phyloP scores from a whole-genome alignment of 2,329 filamentous ascomycete genomes.

The Chaetothyriales sp. region DNA sequence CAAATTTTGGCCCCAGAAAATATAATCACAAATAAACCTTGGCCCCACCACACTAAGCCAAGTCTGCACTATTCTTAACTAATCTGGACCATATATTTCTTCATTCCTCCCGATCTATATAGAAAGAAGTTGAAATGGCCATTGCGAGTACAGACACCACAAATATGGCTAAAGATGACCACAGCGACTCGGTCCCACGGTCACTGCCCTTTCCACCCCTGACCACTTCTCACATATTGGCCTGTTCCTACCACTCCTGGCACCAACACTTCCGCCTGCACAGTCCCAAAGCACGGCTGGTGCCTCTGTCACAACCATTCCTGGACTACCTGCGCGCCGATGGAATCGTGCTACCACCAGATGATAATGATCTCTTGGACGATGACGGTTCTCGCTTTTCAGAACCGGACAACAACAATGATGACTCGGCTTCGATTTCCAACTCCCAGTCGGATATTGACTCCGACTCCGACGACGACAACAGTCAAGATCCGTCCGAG shows the following conservation, averaged over 20 bases:
- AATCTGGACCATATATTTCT: background rate
- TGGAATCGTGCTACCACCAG: slow-evolving; percentile 62
- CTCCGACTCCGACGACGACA: slow-evolving; percentile 34
- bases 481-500: slow-evolving; percentile 40
- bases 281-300: slow-evolving; percentile 72
- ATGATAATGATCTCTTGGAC: slow-evolving; percentile 16
- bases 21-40: background rate
- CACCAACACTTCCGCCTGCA: slow-evolving; percentile 65
- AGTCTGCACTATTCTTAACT: background rate
- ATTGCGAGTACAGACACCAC: background rate
- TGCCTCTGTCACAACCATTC: slow-evolving; percentile 61
- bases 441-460: slow-evolving; percentile 34
- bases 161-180: background rate
- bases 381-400: slow-evolving; percentile 36
- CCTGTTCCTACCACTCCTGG: slow-evolving; percentile 92
- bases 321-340: slow-evolving; percentile 79
- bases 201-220: slow-evolving; percentile 63
- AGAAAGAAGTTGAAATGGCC: too few species aligned
- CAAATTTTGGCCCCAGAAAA: background rate
- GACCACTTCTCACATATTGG: slow-evolving; percentile 70
- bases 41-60: background rate
- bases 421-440: slow-evolving; percentile 29
- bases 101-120: background rate
- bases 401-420: slow-evolving; percentile 31
- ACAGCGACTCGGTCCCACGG: background rate